A percentile compares a stretch with the other conserved stretches of the same genome.
These are phyloP conservation scores for Mucor plumbeus DNA, from an alignment of 371 early-diverging fungal genomes.

Conservation along the genomic window DNA sequence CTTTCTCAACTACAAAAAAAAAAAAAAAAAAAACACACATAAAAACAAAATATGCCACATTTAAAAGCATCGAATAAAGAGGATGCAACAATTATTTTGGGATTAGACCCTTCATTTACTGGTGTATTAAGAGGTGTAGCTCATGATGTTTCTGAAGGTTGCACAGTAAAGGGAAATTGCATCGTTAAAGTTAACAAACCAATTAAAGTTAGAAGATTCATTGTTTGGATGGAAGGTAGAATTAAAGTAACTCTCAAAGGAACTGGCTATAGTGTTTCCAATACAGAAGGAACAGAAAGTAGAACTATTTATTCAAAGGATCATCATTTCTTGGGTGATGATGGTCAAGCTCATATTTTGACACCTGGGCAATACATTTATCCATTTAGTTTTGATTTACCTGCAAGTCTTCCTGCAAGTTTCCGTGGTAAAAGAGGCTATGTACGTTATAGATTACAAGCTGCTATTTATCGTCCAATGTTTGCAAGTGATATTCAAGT, in stretches of 20 bases:
- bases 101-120: slow-evolving; percentile 48
- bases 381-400: slow-evolving; percentile 48
- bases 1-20: background rate
- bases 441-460: slow-evolving; percentile 46
- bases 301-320: slow-evolving; percentile 42
- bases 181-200: slow-evolving; percentile 41
- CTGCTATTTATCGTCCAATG: slow-evolving; percentile 44
- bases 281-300: slow-evolving; percentile 39
- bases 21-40: too few relatives aligned
- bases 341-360: slow-evolving; percentile 34
- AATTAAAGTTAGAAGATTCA: slow-evolving; percentile 44
- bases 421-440: slow-evolving; percentile 52
- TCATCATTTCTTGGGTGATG: slow-evolving; percentile 41
- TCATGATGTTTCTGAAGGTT: slow-evolving; percentile 55
- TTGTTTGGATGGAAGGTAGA: slow-evolving; percentile 52
- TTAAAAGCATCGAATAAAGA: slow-evolving; percentile 38
- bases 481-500: slow-evolving; percentile 43
- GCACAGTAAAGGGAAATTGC: slow-evolving; percentile 44
- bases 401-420: slow-evolving; percentile 47
- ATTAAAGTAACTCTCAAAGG: slow-evolving; percentile 44
- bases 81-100: slow-evolving; percentile 39
- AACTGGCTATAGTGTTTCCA: slow-evolving; percentile 32
- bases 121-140: slow-evolving; percentile 51
- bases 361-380: slow-evolving; percentile 46
- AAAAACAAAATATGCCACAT: slow-evolving; percentile 26